phyloP scores from a whole-genome alignment of 1,284 basidiomycete genomes.

The Pholiota adiposa region DNA sequence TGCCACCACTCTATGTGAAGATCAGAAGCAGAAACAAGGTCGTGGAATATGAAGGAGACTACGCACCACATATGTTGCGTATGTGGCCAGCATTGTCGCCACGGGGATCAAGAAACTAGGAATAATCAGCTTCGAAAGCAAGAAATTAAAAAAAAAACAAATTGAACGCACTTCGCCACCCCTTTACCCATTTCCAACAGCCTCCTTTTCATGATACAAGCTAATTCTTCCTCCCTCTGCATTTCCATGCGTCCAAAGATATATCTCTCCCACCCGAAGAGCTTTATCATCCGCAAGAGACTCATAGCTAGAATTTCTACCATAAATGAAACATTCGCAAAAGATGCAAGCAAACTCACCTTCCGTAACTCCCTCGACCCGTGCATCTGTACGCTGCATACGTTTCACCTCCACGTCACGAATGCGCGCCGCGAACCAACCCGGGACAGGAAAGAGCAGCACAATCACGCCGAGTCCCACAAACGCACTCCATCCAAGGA shows the following conservation, averaged over 20 bases:
- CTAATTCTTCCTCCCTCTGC: conserved; percentile 61
- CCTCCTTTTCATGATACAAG: conserved; percentile 44
- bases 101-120: not conserved
- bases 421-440: conserved; percentile 30
- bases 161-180: conserved; percentile 48
- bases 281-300: conserved; percentile 65
- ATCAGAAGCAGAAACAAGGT: not conserved
- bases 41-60: too few relatives aligned
- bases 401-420: conserved; percentile 27
- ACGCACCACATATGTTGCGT: conserved; percentile 48
- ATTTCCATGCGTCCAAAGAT: conserved; percentile 50
- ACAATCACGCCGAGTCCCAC: conserved; percentile 54
- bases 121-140: not conserved
- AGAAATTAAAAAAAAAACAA: not conserved
- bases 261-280: conserved; percentile 69
- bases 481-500: conserved; percentile 55
- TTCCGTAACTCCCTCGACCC: conserved; percentile 49
- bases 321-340: not conserved
- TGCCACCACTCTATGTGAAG: not conserved
- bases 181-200: conserved; percentile 43
- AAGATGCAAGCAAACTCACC: conserved; percentile 31
- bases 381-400: conserved; percentile 34
- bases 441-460: conserved; percentile 50
- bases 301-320: conserved; percentile 47
- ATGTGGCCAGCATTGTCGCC: conserved; percentile 63